Base-by-base conservation (phyloP, 371 early-diverging fungal genomes). In the Vairimorpha apis region DNA sequence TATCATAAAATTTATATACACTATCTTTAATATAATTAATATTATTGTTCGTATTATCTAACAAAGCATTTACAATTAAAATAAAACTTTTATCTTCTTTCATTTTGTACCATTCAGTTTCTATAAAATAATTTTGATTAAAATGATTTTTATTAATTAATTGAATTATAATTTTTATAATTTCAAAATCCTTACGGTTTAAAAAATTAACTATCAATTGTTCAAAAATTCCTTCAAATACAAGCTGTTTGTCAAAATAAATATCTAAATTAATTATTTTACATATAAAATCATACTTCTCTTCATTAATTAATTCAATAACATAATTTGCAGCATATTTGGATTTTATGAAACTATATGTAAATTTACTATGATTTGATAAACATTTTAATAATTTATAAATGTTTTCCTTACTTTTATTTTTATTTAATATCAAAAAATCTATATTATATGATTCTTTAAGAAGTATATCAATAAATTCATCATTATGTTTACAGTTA, bases 51-150 rank as follows among this genome's bases (percentile, higher is more conserved):
- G 59, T 70, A 29, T 47, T 45, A 49, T 70, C 70, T 62, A 70
- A 49, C 10, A 70, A 21, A 37, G n/a, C 10, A 62, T 29, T 30
- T 0, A 70, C 4, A 25, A 70, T 47, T 14, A 49, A 23, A 33
- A 35, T 37, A 35, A 33, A 23, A 35, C 62, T 33, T 30, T n/a
- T 23, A 2, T 23, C n/a, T 45, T 27, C 45, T 43, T 18, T 41
- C 8, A 68, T 23, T 37, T 23, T 27, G 49, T 44, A 33, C 70
- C 70, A 70, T 14, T 47, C 49, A 27, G 62, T 32, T 38, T 70
- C 70, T 33, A 60, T 30, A 35, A 70, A 70, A 33, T 70, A 70
- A 47, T 70, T 70, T 23, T 70, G 70, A 37, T 70, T 70, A 43
- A 70, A 70, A 29, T 59, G 44, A 37, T 62, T 49, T 16, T 62